Evolutionary conservation across 306 rosid genomes (phyloP).

Genomic region (Crotalaria pallida): DNA sequence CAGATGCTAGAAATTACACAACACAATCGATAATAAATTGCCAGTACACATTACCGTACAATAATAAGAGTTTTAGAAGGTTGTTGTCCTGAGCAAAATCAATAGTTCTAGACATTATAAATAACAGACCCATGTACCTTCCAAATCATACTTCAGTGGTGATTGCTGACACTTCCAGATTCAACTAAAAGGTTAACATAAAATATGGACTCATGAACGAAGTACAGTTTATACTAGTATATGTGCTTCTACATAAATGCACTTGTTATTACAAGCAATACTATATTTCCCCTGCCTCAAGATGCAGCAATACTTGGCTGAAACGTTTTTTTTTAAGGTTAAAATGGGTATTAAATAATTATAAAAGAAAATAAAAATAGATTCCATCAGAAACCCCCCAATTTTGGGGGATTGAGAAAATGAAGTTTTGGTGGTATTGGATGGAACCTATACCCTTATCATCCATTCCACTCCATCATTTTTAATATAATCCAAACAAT

Average conservation of each 20-base stretch:
- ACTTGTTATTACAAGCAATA: not conserved
- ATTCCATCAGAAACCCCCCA: too few species aligned
- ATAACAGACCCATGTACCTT: not conserved
- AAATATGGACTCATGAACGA: not conserved
- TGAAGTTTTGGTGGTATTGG: too few species aligned
- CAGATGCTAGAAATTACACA: not conserved
- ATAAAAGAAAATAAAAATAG: too few species aligned
- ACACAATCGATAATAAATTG: not conserved
- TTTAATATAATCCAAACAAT: too few species aligned
- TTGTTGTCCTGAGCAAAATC: not conserved
- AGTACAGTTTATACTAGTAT: not conserved
- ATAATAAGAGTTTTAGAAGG: not conserved
- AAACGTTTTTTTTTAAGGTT: too few species aligned
- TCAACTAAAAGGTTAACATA: not conserved
- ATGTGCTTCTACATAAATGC: not conserved
- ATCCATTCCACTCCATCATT: too few species aligned
- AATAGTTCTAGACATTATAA: not conserved
- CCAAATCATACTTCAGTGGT: conserved; percentile 17
- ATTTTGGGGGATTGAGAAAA: too few species aligned
- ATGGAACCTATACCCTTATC: too few species aligned
- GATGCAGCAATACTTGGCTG: conserved; percentile 24
- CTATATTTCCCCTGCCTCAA: not conserved
- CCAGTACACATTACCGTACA: conserved; percentile 4
- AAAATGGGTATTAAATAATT: too few species aligned
- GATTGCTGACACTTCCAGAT: not conserved